A percentile compares a stretch with the other conserved stretches of the same genome.
Evolutionary conservation across 164 flowering plant species (phyloP).

Genomic region (Aristolochia californica): DNA sequence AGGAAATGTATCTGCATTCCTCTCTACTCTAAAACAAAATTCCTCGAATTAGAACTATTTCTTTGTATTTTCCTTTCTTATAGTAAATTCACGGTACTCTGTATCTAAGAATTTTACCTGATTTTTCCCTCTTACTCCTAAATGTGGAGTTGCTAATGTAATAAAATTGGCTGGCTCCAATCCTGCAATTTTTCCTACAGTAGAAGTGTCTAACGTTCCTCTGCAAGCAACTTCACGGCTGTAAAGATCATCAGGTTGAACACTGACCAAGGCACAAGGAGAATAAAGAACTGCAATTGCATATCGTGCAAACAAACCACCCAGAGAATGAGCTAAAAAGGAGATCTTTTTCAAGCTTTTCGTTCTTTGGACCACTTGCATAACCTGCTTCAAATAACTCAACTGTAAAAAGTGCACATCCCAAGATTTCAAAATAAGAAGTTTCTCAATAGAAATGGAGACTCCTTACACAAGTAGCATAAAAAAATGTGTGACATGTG

Average conservation of each 20-base stretch:
- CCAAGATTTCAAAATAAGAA: neutral
- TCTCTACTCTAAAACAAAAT: no score
- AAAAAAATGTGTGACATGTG: no score
- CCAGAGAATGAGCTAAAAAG: constrained; percentile 89
- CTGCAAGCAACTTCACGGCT: constrained; percentile 12
- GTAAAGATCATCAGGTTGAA: constrained; percentile 18
- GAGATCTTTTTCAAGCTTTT: constrained; percentile 73
- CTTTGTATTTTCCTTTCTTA: neutral
- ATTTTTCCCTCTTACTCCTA: constrained; percentile 82
- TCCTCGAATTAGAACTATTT: no score
- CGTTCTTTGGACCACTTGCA: constrained; percentile 58
- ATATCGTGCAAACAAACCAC: constrained; percentile 90
- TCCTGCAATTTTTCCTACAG: constrained; percentile 62
- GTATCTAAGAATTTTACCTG: constrained; percentile 47
- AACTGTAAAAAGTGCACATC: neutral
- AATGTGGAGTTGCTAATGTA: constrained; percentile 92
- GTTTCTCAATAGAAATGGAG: no score
- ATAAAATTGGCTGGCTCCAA: constrained; percentile 80
- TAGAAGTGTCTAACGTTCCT: constrained; percentile 15
- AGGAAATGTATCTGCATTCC: neutral
- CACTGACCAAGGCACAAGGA: constrained; percentile 10
- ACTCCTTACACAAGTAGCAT: no score
- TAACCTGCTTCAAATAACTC: constrained; percentile 34
- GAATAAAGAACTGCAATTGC: constrained; percentile 64
- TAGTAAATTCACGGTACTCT: neutral